Base-by-base conservation (phyloP, 768 basidiomycete genomes). In the Thelephora aurantiotincta region DNA sequence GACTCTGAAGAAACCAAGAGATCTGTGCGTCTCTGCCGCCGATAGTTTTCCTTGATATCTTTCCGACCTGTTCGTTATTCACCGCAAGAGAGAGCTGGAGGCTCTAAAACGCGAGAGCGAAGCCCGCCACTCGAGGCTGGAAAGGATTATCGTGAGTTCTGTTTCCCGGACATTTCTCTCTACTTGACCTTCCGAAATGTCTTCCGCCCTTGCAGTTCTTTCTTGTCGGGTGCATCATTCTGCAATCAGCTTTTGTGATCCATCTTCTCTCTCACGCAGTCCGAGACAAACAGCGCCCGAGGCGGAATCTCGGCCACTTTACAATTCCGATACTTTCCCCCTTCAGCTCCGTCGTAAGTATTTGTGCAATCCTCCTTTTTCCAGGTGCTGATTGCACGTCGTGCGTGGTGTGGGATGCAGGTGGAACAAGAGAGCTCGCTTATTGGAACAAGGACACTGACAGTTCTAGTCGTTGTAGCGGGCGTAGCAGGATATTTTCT, bases 271-370 rank as follows among this genome's bases (percentile, higher is more conserved):
- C 22, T 12, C 33, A 5, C 22, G 16, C 38, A 7, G 22, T 41
- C 3, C 48, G 18, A 11, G 37, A 13, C 7, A 43, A 16, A 13
- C 38, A 45, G 34, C 36, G 47, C 16, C 48, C 47, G 14, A 44
- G 33, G 43, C 50, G 44, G 11, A 45, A 63, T 5, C 64, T 79
- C 0, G 66, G 72, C 1, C 84, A 85, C 57, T 84, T 84, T 58
- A 86, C 83, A 0, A 80, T 87, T 19, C 82, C 84, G 3, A 78
- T 87, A 3, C 59, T 87, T 14, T 87, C 84, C 0, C 84, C 83
- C 0, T 87, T 86, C 54, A 74, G 82, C 2, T 84, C 82, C 9
- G 84, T 86, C 57, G 83, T 86, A 50, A 48, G 74, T 65, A 2
- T 47, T 30, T 30, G 45, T 23, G 35, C 12, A 30, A 9, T 19